Evolutionary conservation across 345 rosid genomes (phyloP).

Genomic region (Citrus inodora): DNA sequence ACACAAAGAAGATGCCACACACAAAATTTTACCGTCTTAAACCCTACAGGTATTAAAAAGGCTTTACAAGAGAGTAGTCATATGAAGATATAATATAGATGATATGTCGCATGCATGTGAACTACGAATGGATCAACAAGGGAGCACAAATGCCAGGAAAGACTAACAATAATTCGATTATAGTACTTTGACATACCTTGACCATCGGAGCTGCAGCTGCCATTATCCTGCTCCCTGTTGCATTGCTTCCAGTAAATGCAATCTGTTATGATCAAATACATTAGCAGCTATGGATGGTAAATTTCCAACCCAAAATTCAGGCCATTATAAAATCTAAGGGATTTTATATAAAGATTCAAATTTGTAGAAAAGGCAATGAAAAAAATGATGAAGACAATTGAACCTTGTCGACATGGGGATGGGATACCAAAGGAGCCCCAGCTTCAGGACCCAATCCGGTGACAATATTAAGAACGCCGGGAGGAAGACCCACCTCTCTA

Average conservation of each 20-base stretch:
- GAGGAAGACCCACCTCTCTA: slow-evolving; percentile 87
- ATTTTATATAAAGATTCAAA: slow-evolving; percentile 4
- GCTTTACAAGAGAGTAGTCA: background rate
- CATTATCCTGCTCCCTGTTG: slow-evolving; percentile 86
- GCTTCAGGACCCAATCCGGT: slow-evolving; percentile 97
- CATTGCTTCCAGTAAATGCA: slow-evolving; percentile 93
- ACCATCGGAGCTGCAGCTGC: slow-evolving; percentile 76
- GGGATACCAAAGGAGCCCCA: slow-evolving; percentile 94
- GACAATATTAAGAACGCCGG: slow-evolving; percentile 87
- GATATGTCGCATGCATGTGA: background rate
- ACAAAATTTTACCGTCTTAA: background rate
- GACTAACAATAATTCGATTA: background rate
- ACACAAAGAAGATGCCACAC: background rate
- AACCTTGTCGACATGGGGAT: slow-evolving; percentile 94
- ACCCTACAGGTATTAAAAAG: background rate
- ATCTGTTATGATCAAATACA: slow-evolving; percentile 39
- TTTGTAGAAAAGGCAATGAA: slow-evolving; percentile 12
- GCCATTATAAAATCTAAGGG: background rate
- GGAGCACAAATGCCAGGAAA: background rate
- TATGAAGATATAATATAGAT: background rate
- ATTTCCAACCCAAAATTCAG: slow-evolving; percentile 3
- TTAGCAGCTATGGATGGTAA: slow-evolving; percentile 18
- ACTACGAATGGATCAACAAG: slow-evolving; percentile 12
- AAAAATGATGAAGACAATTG: slow-evolving; percentile 11
- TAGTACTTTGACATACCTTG: slow-evolving; percentile 48